A percentile compares a stretch with the other conserved stretches of the same genome.
Evolutionary conservation across 2,329 filamentous ascomycete genomes (phyloP).

Genomic region (Verticillium zaregamsianum): DNA sequence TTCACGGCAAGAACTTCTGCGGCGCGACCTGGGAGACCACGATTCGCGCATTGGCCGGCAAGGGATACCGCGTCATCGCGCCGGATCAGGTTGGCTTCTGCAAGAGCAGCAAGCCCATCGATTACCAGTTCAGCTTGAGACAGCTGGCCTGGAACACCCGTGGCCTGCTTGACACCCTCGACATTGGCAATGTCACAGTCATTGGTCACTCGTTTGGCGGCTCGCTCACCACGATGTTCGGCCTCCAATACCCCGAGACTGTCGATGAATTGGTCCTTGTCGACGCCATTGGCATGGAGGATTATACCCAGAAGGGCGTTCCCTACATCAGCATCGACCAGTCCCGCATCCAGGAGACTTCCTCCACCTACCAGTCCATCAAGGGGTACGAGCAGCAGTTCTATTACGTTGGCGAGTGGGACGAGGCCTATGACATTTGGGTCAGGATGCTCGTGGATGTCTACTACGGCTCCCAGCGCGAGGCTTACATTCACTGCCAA

Average conservation of each 20-base stretch:
- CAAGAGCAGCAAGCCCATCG: constrained; percentile 47
- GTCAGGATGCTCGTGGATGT: constrained; percentile 50
- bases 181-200: constrained; percentile 71
- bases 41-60: constrained; percentile 31
- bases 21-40: constrained; percentile 47
- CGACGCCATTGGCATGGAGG: constrained; percentile 48
- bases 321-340: constrained; percentile 40
- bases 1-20: constrained; percentile 56
- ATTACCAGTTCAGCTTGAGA: constrained; percentile 48
- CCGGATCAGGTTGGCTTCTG: constrained; percentile 55
- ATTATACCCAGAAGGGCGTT: constrained; percentile 46
- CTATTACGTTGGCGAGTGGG: constrained; percentile 48
- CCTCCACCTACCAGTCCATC: constrained; percentile 38
- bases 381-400: constrained; percentile 40
- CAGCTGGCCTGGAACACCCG: constrained; percentile 48
- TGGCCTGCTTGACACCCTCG: constrained; percentile 37
- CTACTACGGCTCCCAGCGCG: constrained; percentile 39
- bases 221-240: constrained; percentile 58
- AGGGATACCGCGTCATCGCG: constrained; percentile 47
- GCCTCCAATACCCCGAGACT: constrained; percentile 42
- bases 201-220: constrained; percentile 91
- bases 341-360: constrained; percentile 29
- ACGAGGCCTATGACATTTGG: constrained; percentile 46
- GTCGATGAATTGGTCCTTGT: constrained; percentile 42
- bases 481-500: constrained; percentile 40